Percentiles rank a stretch among this genome's conserved stretches.
Conservation (phyloP, 495 filamentous ascomycete genomes). For the Neurospora sublineolata region DNA sequence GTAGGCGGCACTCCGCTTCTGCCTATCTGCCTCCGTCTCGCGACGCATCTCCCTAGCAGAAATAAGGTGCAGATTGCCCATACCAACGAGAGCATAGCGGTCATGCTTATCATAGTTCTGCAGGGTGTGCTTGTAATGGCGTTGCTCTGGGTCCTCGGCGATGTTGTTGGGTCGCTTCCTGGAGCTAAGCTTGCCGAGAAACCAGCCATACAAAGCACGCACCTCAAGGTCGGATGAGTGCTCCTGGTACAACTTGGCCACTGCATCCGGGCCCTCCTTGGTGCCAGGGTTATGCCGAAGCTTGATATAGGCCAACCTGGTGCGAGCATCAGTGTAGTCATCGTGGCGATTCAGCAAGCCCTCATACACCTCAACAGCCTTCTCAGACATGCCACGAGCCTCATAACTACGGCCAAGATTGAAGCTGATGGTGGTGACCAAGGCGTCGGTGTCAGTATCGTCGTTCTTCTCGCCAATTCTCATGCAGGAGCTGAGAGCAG, state of each 20-base stretch:
- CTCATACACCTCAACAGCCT: slow-evolving; percentile 80
- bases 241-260: slow-evolving; percentile 68
- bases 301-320: slow-evolving; percentile 78
- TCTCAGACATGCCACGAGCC: slow-evolving; percentile 63
- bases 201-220: slow-evolving; percentile 87
- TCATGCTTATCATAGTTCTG: slow-evolving; percentile 95
- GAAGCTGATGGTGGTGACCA: slow-evolving; percentile 88
- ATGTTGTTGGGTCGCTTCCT: slow-evolving; percentile 71
- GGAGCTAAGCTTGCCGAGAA: slow-evolving; percentile 59
- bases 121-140: slow-evolving; percentile 91
- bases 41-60: slow-evolving; percentile 88
- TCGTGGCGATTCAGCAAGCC: slow-evolving; percentile 67
- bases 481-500: slow-evolving; percentile 75
- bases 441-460: slow-evolving; percentile 69
- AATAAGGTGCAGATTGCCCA: slow-evolving; percentile 85
- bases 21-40: slow-evolving; percentile 76
- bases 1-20: slow-evolving; percentile 77
- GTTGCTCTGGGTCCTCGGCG: slow-evolving; percentile 78
- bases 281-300: slow-evolving; percentile 63
- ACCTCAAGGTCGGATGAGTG: slow-evolving; percentile 80
- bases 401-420: slow-evolving; percentile 97
- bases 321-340: slow-evolving; percentile 85
- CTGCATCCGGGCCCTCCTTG: slow-evolving; percentile 74
- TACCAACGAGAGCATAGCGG: slow-evolving; percentile 82
- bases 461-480: slow-evolving; percentile 56